Conservation (phyloP, 2,329 filamentous ascomycete species). For the Cladosporium sp. region DNA sequence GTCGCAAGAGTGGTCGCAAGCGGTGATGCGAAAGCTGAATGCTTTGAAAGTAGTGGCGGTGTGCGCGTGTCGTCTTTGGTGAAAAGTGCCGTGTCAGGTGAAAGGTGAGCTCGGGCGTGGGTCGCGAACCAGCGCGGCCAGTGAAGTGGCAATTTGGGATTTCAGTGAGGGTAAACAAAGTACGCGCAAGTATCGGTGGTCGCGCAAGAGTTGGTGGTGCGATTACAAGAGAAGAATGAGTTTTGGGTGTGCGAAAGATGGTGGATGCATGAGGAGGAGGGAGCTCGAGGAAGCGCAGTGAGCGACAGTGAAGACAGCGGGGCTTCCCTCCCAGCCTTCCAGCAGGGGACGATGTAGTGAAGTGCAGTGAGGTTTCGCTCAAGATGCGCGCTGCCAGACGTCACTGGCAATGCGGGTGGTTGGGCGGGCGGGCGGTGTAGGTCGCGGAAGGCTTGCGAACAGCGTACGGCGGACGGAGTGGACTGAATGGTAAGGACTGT, state of each 20-base stretch:
- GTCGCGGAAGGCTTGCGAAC: neutral
- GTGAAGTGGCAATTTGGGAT: neutral
- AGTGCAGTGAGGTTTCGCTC: neutral
- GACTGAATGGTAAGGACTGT: constrained; percentile 11
- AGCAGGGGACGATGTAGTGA: neutral
- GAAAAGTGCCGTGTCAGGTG: neutral
- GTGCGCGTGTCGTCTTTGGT: neutral
- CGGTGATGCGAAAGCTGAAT: neutral
- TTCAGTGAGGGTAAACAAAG: no score
- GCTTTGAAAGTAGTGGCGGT: neutral
- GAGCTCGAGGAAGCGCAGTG: neutral
- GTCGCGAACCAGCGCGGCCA: constrained; percentile 8
- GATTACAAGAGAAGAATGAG: neutral
- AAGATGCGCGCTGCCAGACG: neutral
- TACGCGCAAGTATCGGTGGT: neutral
- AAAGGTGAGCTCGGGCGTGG: neutral
- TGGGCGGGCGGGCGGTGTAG: neutral
- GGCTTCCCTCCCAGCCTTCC: neutral
- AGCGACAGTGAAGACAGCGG: neutral
- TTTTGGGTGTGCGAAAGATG: neutral
- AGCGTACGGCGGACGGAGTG: neutral
- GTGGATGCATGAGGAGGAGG: constrained; percentile 6
- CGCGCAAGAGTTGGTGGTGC: neutral
- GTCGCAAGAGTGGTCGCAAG: neutral
- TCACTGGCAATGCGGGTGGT: neutral